Evolutionary conservation across 1,284 basidiomycete genomes (phyloP), one percentile per base, ranked within the genome.

Genomic region (Takashimella tepidaria): DNA sequence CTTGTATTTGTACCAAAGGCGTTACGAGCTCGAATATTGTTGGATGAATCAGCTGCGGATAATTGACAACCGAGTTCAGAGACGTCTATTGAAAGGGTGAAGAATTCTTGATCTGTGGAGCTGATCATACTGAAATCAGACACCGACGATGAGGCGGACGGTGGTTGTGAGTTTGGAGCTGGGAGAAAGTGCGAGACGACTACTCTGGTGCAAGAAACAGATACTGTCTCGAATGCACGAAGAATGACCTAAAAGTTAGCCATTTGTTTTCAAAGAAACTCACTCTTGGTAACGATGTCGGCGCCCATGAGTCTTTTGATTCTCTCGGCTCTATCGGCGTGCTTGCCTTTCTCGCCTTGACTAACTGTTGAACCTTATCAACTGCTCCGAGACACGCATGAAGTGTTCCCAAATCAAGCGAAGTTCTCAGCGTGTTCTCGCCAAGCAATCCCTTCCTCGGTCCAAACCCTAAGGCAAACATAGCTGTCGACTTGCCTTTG

Each of bases 11-110:
- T 61, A 3, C 71, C 70, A 47, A 69, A 72, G 3, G 70, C 57
- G 50, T 72, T 70, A 22, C 64, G 52, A n/a, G 70, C 65, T 16
- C 64, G 58, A 3, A 61, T 52, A 51, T 73, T 67, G 45, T 62
- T 66, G 50, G 62, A 60, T 5, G 68, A 66, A 49, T 72, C 66
- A 12, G 72, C 66, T 3, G 68, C 66, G 6, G 58, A 54, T 2
- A 72, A 49, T 13, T 40, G 50, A 24, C 63, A 53, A 1, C 31
- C 49, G 24, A 70, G 24, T 4, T 59, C 47, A 20, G 62, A 53
- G 11, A 69, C 45, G 22, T 67, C 63, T 45, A 74, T 52, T 1
- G 66, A 63, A 4, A 74, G n/a, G 8, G 57, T 61, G 54, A 64
- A 66, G 13, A 22, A 40, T 13, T 67, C 57, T 3, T 55, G 16